These are phyloP conservation scores for Colletotrichum phormii DNA, from an alignment of 2,329 filamentous ascomycete genomes.

Conservation along the genomic window DNA sequence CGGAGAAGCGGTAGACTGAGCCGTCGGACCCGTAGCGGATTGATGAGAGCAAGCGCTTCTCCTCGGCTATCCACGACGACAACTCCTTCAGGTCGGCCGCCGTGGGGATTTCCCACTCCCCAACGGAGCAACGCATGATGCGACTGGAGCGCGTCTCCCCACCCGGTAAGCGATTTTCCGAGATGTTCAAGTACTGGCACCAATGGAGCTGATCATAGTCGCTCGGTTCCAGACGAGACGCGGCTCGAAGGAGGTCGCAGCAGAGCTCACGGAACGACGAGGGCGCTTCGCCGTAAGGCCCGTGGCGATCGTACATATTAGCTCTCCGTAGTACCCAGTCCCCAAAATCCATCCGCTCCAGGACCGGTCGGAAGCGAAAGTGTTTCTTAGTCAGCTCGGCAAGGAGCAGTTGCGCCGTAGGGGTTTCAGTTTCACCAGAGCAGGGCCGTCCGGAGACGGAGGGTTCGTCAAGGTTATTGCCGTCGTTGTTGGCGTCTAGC, in stretches of 20 bases:
- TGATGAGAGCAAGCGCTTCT: background rate
- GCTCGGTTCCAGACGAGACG: background rate
- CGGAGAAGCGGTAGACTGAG: conserved; percentile 3
- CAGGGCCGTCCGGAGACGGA: too few relatives aligned
- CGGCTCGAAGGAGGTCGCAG: background rate
- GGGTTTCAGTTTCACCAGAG: too few relatives aligned
- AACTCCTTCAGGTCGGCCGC: background rate
- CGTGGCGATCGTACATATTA: background rate
- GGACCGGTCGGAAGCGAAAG: background rate
- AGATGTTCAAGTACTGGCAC: background rate
- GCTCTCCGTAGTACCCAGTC: too few relatives aligned
- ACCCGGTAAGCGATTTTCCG: too few relatives aligned
- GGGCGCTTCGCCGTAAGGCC: background rate
- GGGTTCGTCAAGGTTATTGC: too few relatives aligned
- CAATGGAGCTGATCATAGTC: background rate
- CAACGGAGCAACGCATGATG: too few relatives aligned
- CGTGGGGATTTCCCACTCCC: too few relatives aligned
- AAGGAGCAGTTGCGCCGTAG: too few relatives aligned
- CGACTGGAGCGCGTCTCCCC: too few relatives aligned
- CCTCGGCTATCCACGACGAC: background rate
- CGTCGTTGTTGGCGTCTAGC: too few relatives aligned
- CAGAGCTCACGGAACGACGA: background rate
- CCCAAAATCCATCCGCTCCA: too few relatives aligned
- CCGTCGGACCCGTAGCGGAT: background rate
- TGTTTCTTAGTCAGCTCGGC: background rate